Evolutionary conservation across 371 early-diverging fungal species (phyloP).

Genomic region (Saksenaea oblongispora): DNA sequence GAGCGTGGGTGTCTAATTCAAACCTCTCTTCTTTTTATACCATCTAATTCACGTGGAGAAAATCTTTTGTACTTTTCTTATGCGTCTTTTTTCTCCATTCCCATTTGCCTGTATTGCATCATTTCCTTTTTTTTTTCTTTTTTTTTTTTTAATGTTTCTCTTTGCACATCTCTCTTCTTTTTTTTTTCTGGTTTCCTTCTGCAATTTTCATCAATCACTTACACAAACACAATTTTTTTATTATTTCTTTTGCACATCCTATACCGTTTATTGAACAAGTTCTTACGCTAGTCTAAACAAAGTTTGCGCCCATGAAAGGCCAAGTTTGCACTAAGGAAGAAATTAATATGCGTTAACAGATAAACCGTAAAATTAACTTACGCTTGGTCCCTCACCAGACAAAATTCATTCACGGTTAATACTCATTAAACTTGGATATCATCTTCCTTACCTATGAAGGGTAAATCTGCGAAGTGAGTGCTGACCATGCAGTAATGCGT

Average conservation of each 20-base stretch:
- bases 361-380: too few relatives aligned
- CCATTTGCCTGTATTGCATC: not conserved
- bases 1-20: conserved; percentile 25
- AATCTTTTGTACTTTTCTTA: not conserved
- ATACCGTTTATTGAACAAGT: not conserved
- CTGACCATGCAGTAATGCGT: too few relatives aligned
- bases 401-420: too few relatives aligned
- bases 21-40: not conserved
- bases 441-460: too few relatives aligned
- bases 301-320: too few relatives aligned
- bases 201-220: not conserved
- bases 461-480: too few relatives aligned
- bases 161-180: not conserved
- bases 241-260: not conserved
- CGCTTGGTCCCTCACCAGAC: too few relatives aligned
- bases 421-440: too few relatives aligned
- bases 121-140: not conserved
- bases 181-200: not conserved
- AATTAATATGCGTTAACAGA: too few relatives aligned
- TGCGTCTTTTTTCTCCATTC: not conserved
- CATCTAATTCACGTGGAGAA: not conserved
- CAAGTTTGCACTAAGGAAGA: too few relatives aligned
- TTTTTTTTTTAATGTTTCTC: not conserved
- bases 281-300: too few relatives aligned
- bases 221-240: not conserved